A percentile compares a stretch with the other conserved stretches of the same genome.
Conservation (phyloP, 164 flowering plant genomes). For the Magnolia officinalis region DNA sequence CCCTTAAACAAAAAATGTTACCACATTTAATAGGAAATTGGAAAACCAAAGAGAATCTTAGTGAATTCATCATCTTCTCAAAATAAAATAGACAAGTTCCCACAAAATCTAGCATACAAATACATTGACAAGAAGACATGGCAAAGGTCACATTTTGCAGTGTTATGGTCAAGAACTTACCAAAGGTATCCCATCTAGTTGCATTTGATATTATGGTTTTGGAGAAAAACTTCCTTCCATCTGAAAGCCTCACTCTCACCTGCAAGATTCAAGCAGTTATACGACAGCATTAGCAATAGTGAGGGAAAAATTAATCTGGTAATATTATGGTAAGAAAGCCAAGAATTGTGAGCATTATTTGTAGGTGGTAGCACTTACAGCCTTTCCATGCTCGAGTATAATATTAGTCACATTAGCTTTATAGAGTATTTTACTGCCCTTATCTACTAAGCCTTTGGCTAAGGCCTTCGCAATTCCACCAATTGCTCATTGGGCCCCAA, state of each 20-base stretch:
- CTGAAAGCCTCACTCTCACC: constrained; percentile 90
- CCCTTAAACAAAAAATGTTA: too few relatives aligned
- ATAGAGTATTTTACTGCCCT: constrained; percentile 82
- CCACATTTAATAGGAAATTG: too few relatives aligned
- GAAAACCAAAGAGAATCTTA: too few relatives aligned
- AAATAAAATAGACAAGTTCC: too few relatives aligned
- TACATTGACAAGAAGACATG: neutral
- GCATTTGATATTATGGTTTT: constrained; percentile 92
- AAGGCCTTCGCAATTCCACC: constrained; percentile 86
- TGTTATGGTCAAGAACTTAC: constrained; percentile 38
- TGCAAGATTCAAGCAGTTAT: constrained; percentile 25
- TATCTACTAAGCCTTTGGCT: constrained; percentile 71
- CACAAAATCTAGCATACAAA: neutral
- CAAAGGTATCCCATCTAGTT: constrained; percentile 99
- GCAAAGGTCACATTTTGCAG: neutral
- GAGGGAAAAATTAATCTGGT: neutral
- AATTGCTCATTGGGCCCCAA: too few relatives aligned
- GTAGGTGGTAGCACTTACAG: constrained; percentile 51
- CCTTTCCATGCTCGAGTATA: constrained; percentile 70
- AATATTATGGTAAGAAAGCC: too few relatives aligned
- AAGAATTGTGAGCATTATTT: neutral
- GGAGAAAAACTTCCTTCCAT: constrained; percentile 70
- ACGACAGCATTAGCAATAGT: constrained; percentile 8
- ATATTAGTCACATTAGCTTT: constrained; percentile 82
- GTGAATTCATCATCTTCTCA: too few relatives aligned